Percentiles rank a stretch among this genome's conserved stretches.
These are phyloP conservation scores for Lasiodiplodia sp. DNA, from an alignment of 2,329 filamentous ascomycete genomes.

Conservation along the genomic window DNA sequence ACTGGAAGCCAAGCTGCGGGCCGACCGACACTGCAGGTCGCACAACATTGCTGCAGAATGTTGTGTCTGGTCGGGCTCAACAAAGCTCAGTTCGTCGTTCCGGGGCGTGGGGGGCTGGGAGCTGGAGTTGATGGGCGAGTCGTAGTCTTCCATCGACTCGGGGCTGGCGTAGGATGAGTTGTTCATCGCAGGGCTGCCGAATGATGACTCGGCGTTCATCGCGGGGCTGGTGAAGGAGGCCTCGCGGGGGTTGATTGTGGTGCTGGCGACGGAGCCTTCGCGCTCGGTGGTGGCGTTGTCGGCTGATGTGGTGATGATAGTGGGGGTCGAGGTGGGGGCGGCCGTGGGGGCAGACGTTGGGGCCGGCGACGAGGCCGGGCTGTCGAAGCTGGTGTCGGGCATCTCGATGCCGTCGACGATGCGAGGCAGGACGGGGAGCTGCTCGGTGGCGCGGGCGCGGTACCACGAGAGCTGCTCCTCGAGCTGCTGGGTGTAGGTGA, in stretches of 20 bases:
- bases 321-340: neutral
- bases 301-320: conserved; percentile 15
- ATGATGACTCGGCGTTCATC: conserved; percentile 35
- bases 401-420: conserved; percentile 36
- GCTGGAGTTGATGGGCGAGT: conserved; percentile 48
- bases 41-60: conserved; percentile 99
- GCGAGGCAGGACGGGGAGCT: conserved; percentile 36
- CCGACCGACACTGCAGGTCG: conserved; percentile 99
- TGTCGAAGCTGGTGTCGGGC: conserved; percentile 34
- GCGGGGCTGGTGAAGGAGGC: conserved; percentile 33
- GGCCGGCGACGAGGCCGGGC: neutral
- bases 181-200: conserved; percentile 26
- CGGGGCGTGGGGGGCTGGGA: conserved; percentile 47
- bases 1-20: conserved; percentile 41
- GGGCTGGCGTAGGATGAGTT: conserved; percentile 43
- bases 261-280: conserved; percentile 20
- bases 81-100: conserved; percentile 43
- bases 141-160: conserved; percentile 48
- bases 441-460: conserved; percentile 43
- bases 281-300: neutral
- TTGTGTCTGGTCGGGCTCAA: conserved; percentile 94
- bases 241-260: conserved; percentile 45
- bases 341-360: conserved; percentile 11
- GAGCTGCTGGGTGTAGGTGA: conserved; percentile 58
- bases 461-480: conserved; percentile 55